A percentile compares a stretch with the other conserved stretches of the same genome.
These are phyloP conservation scores for Schizopora paradoxa DNA, from an alignment of 1,284 basidiomycete genomes.

Conservation along the genomic window DNA sequence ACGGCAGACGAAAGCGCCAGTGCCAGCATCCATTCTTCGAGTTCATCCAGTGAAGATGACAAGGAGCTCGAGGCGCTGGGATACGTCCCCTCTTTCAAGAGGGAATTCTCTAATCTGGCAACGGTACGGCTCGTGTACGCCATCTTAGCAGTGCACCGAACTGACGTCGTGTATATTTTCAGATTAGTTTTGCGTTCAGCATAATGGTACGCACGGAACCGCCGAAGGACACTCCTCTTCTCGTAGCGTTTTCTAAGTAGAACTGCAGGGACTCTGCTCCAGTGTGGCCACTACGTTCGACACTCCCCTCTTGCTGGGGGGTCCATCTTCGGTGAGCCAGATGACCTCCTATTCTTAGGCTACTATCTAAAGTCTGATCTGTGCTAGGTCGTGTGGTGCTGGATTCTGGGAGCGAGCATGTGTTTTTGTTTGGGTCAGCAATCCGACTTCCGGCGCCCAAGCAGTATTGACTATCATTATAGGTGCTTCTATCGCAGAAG, in stretches of 20 bases:
- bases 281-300: slow-evolving; percentile 80
- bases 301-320: slow-evolving; percentile 69
- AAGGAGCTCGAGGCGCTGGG: slow-evolving; percentile 61
- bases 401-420: slow-evolving; percentile 73
- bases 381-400: slow-evolving; percentile 68
- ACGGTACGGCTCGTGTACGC: slow-evolving; percentile 40
- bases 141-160: no score
- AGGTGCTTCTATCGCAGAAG: slow-evolving; percentile 72
- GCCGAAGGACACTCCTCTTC: no score
- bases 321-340: slow-evolving; percentile 67
- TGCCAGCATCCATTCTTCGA: no score
- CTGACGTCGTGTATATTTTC: slow-evolving; percentile 9
- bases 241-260: neutral
- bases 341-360: neutral
- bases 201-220: slow-evolving; percentile 58
- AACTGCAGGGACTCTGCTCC: slow-evolving; percentile 61
- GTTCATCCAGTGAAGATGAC: slow-evolving; percentile 65
- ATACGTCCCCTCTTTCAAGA: slow-evolving; percentile 72
- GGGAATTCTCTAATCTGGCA: slow-evolving; percentile 77
- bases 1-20: no score
- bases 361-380: slow-evolving; percentile 1
- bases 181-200: slow-evolving; percentile 76
- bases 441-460: neutral
- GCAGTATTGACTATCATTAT: neutral
- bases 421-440: slow-evolving; percentile 62